Evolutionary conservation across 306 rosid species (phyloP), one percentile per base, ranked within the genome.

Genomic region (Rosa chinensis): DNA sequence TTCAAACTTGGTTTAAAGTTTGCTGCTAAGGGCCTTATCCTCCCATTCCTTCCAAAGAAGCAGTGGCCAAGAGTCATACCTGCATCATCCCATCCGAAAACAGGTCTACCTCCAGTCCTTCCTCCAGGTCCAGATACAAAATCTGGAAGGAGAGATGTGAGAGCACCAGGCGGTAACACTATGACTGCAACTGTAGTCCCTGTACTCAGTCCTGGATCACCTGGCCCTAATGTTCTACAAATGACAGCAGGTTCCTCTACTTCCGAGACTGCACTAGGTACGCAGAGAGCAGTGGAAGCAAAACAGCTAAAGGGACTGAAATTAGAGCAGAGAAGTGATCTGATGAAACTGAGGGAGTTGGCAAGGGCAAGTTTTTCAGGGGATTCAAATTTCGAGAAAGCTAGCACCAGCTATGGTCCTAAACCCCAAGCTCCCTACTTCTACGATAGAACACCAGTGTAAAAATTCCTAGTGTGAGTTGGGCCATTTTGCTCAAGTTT

Each of bases 131-230:
- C 90, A 77, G 92, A 82, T 48, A 69, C 63, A 55, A 85, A 85
- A 35, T 42, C 82, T 8, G 82, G 78, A 77, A 76, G 88, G 82
- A 84, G 86, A 84, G 77, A 85, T 8, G 35, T 25, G 55, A 81
- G 80, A 73, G 68, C 74, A 32, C 80, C 81, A 37, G 28, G 79
- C 10, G 69, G 79, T 74, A 84, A 74, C 72, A 85, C 92, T 18
- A 84, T 85, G 95, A 80, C 84, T 5, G 88, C 95, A 2, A 87
- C 87, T 5, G 85, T 91, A n/a, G 93, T 89, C 80, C 93, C 96
- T 2, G 83, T 87, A 80, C 86, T 86, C 32, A 83, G 88, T 76
- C 90, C 93, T 10, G 83, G 81, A 5, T 77, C 89, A 32, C 90
- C 88, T 8, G 72, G 82, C 64, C 88, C 53, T 48, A 66, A 47